These are phyloP conservation scores for Petunia axillaris DNA, from an alignment of 257 asterid genomes.

Conservation along the genomic window DNA sequence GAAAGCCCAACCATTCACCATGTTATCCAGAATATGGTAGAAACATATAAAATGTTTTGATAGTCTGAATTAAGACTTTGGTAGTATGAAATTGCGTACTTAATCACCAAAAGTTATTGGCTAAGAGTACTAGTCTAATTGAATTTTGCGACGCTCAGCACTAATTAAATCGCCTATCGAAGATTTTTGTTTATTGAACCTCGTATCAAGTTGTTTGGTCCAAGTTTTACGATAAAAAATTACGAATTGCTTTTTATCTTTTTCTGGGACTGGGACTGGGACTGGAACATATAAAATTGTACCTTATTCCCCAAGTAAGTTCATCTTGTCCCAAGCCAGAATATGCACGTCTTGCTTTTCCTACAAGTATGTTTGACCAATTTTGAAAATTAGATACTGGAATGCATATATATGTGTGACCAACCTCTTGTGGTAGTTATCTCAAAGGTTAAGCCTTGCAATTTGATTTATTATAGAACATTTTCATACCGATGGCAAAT, in stretches of 20 bases:
- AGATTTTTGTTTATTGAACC: not conserved
- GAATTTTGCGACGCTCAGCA: not conserved
- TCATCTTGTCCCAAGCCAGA: not conserved
- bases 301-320: conserved; percentile 22
- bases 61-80: not conserved
- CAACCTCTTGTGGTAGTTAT: not conserved
- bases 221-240: not conserved
- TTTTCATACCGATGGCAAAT: conserved; percentile 34
- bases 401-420: not conserved
- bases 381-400: not conserved
- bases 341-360: not conserved
- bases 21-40: not conserved
- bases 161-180: not conserved
- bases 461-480: not conserved
- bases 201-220: not conserved
- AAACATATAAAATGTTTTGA: too few relatives aligned
- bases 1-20: not conserved
- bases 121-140: too few relatives aligned
- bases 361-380: conserved; percentile 18
- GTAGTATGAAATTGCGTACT: not conserved
- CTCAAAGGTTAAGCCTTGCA: not conserved
- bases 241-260: not conserved
- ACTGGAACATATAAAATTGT: not conserved
- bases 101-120: not conserved
- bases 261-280: too few relatives aligned